Evolutionary conservation across 371 early-diverging fungal genomes (phyloP).

Genomic region (Smittium mucronatum): DNA sequence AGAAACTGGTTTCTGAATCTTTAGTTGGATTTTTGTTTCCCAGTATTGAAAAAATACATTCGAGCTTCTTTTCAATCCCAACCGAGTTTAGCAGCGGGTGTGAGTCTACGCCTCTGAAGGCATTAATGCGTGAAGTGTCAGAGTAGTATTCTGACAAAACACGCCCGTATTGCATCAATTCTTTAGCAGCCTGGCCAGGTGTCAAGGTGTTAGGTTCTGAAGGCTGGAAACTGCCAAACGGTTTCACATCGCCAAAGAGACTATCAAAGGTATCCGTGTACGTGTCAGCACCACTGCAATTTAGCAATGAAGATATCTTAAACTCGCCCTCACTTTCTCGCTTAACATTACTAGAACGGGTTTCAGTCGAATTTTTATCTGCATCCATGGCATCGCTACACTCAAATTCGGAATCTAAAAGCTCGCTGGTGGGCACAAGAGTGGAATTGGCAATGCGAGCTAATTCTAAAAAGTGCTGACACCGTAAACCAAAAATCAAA

Average conservation of each 20-base stretch:
- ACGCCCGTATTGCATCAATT: not conserved
- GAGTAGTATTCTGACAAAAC: not conserved
- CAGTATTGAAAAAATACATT: not conserved
- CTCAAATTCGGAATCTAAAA: not conserved
- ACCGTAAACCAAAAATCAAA: conserved; percentile 56
- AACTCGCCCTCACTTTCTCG: not conserved
- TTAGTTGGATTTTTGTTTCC: not conserved
- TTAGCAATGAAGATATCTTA: not conserved
- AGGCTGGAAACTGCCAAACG: not conserved
- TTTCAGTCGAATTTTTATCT: not conserved
- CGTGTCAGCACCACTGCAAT: not conserved
- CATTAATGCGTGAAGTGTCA: not conserved
- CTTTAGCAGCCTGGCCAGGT: not conserved
- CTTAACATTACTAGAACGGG: not conserved
- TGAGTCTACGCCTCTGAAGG: not conserved
- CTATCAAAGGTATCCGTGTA: not conserved
- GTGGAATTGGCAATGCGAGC: conserved; percentile 27
- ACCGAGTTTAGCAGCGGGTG: not conserved
- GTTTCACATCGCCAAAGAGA: not conserved
- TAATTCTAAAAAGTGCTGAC: conserved; percentile 75
- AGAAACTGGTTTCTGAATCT: not conserved
- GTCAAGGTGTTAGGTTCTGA: not conserved
- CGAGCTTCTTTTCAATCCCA: not conserved
- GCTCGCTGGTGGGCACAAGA: not conserved
- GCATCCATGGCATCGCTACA: not conserved